These are phyloP conservation scores for Termitomyces sp. DNA, from an alignment of 768 basidiomycete genomes.

Conservation along the genomic window DNA sequence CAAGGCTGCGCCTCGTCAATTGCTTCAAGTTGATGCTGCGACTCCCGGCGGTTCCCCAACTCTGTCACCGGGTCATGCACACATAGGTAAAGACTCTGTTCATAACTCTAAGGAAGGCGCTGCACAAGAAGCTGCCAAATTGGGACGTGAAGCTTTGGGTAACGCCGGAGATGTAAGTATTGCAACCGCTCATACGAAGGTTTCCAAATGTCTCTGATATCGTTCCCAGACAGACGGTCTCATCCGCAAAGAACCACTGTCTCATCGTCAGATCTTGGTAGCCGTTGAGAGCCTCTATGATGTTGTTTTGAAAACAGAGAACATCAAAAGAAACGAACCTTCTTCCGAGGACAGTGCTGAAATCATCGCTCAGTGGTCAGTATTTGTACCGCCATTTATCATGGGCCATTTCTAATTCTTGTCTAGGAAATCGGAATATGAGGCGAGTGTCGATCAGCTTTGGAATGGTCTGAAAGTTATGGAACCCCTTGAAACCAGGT, in stretches of 20 bases:
- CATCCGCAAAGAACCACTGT: slow-evolving; percentile 66
- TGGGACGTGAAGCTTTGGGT: slow-evolving; percentile 69
- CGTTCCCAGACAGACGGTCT: slow-evolving; percentile 49
- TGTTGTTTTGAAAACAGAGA: slow-evolving; percentile 76
- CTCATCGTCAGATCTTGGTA: slow-evolving; percentile 69
- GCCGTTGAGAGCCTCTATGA: slow-evolving; percentile 86
- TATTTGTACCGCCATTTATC: not conserved
- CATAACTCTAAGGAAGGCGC: slow-evolving; percentile 43
- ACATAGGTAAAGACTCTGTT: slow-evolving; percentile 49
- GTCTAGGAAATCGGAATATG: slow-evolving; percentile 52
- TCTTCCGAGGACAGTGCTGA: slow-evolving; percentile 51
- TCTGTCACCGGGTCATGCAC: slow-evolving; percentile 35
- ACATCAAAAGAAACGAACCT: slow-evolving; percentile 76
- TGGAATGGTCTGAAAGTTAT: slow-evolving; percentile 85
- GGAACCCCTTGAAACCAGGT: slow-evolving; percentile 93
- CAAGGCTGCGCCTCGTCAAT: slow-evolving; percentile 93
- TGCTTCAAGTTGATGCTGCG: slow-evolving; percentile 78
- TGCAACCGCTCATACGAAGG: not conserved
- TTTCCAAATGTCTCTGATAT: not conserved
- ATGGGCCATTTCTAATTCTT: not conserved
- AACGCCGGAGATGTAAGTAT: slow-evolving; percentile 46
- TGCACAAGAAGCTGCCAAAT: slow-evolving; percentile 67
- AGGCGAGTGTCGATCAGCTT: slow-evolving; percentile 56
- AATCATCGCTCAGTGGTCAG: slow-evolving; percentile 38
- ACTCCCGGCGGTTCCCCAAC: slow-evolving; percentile 38